phyloP scores from a whole-genome alignment of 805 yeast genomes.

The Wilhelminamyces savonicus region DNA sequence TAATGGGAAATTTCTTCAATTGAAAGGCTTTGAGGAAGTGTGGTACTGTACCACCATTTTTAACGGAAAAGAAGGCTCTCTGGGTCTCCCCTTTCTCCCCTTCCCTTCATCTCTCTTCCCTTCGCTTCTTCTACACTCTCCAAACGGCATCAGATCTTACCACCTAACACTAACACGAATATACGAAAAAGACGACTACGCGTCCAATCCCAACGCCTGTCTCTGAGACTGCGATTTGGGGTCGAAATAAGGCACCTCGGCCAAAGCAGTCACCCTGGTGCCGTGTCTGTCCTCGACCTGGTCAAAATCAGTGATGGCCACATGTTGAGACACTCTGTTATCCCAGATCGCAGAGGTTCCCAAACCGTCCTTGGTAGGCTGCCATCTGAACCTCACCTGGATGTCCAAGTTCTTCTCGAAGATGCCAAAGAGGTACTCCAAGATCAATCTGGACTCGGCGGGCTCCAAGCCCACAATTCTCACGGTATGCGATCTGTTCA shows the following conservation, averaged over 20 bases:
- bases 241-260: background rate
- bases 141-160: too few species aligned
- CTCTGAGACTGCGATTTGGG: slow-evolving; percentile 1
- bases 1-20: too few species aligned
- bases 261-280: slow-evolving; percentile 38
- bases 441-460: slow-evolving; percentile 43
- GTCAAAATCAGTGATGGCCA: slow-evolving; percentile 22
- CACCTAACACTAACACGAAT: too few species aligned
- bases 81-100: too few species aligned
- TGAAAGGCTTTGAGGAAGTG: too few species aligned
- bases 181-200: too few species aligned
- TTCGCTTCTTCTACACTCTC: too few species aligned
- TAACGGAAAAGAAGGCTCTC: too few species aligned
- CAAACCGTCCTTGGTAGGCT: slow-evolving; percentile 19
- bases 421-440: slow-evolving; percentile 40
- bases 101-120: too few species aligned
- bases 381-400: slow-evolving; percentile 52
- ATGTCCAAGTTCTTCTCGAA: slow-evolving; percentile 48
- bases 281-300: slow-evolving; percentile 43
- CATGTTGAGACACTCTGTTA: slow-evolving; percentile 7
- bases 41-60: too few species aligned
- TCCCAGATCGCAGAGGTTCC: slow-evolving; percentile 8
- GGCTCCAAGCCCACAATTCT: slow-evolving; percentile 48
- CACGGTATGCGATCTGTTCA: slow-evolving; percentile 45
- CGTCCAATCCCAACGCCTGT: background rate